Evolutionary conservation across 345 rosid species (phyloP).

Genomic region (Nasturtium officinale): DNA sequence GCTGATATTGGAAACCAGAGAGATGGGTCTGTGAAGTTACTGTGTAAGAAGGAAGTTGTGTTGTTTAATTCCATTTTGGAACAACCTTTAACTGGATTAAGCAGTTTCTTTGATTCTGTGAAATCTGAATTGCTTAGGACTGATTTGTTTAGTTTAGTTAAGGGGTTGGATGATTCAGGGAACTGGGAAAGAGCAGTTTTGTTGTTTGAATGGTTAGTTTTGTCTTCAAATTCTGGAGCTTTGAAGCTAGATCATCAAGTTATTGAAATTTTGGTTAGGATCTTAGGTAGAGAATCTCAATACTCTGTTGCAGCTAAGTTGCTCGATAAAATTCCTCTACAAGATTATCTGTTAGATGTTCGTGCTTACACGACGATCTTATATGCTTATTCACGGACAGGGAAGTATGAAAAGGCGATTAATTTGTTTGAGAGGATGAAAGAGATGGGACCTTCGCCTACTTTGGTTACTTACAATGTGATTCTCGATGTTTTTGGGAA

Average conservation of each 20-base stretch:
- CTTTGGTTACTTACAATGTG: constrained; percentile 86
- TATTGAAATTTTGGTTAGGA: constrained; percentile 62
- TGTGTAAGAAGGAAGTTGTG: constrained; percentile 56
- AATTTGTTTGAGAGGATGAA: constrained; percentile 68
- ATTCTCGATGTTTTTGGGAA: constrained; percentile 88
- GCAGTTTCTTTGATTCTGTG: constrained; percentile 55
- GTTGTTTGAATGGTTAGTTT: constrained; percentile 71
- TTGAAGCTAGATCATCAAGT: constrained; percentile 56
- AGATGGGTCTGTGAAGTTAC: constrained; percentile 48
- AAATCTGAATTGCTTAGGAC: constrained; percentile 56
- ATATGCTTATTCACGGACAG: constrained; percentile 62
- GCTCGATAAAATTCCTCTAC: constrained; percentile 65
- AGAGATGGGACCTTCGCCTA: constrained; percentile 68
- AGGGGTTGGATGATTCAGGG: constrained; percentile 64
- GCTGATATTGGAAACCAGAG: constrained; percentile 38
- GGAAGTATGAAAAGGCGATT: constrained; percentile 64
- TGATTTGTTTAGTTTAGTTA: constrained; percentile 68
- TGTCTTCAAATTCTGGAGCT: constrained; percentile 36
- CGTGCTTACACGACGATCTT: constrained; percentile 80
- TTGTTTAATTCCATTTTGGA: constrained; percentile 55
- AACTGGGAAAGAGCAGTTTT: constrained; percentile 71
- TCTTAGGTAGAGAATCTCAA: constrained; percentile 81
- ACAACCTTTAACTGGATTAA: constrained; percentile 55
- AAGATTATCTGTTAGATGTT: constrained; percentile 63
- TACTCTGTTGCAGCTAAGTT: constrained; percentile 66